These are phyloP conservation scores for Heliamphora pulchella DNA, from an alignment of 179 eudicot genomes.

Conservation along the genomic window DNA sequence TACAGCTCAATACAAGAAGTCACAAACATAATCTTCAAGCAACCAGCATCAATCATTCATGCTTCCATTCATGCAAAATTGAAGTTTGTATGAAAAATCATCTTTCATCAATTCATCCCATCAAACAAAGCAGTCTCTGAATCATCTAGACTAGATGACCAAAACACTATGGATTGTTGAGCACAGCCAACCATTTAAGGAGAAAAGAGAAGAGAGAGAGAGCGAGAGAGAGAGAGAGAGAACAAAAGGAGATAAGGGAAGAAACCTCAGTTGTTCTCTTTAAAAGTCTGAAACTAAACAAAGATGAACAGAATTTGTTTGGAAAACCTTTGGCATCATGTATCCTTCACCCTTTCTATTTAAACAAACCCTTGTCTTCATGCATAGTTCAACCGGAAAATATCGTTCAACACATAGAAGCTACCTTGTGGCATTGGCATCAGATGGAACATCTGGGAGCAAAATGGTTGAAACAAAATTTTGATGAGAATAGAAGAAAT, in stretches of 20 bases:
- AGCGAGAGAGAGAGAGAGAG: too few relatives aligned
- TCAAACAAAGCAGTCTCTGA: conserved; percentile 3
- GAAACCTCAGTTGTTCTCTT: neutral
- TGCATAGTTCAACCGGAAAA: conserved; percentile 43
- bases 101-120: neutral
- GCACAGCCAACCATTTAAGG: neutral
- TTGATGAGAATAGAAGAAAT: neutral
- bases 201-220: too few relatives aligned
- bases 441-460: conserved; percentile 41
- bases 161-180: neutral
- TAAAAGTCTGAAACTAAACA: neutral
- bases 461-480: neutral
- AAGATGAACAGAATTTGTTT: neutral
- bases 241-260: too few relatives aligned
- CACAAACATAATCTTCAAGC: neutral
- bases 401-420: conserved; percentile 40
- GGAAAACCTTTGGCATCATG: neutral
- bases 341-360: neutral
- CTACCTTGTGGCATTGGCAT: conserved; percentile 44
- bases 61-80: conserved; percentile 2
- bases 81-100: neutral
- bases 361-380: neutral
- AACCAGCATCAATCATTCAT: neutral
- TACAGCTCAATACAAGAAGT: neutral
- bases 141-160: neutral